Conservation (phyloP, 164 flowering plant genomes). For the Macadamia integrifolia region DNA sequence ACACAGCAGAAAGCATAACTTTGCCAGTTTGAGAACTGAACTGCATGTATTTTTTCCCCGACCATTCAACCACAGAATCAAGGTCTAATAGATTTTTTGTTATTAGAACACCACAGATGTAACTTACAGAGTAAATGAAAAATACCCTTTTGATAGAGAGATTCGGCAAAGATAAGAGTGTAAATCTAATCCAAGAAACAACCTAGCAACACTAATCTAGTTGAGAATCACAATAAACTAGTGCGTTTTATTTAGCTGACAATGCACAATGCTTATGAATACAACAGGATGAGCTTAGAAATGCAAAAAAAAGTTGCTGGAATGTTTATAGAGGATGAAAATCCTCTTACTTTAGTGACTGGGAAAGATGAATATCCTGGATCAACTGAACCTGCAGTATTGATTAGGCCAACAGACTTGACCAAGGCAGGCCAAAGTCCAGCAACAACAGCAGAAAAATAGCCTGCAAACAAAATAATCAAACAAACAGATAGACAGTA, state of each 20-base stretch:
- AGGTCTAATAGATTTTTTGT: too few species aligned
- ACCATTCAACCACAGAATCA: too few species aligned
- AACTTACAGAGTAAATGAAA: too few species aligned
- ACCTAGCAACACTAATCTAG: neutral
- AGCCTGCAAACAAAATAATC: constrained; percentile 36
- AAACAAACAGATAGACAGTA: too few species aligned
- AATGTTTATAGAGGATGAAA: neutral
- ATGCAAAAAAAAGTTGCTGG: neutral
- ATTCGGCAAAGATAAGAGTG: neutral
- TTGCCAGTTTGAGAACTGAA: too few species aligned
- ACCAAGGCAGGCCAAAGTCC: constrained; percentile 66
- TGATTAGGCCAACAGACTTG: constrained; percentile 62
- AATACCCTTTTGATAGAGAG: neutral
- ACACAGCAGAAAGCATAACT: too few species aligned
- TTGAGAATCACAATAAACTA: neutral
- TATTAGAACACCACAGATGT: too few species aligned
- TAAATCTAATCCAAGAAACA: neutral
- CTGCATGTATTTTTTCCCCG: too few species aligned
- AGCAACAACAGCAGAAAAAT: constrained; percentile 50
- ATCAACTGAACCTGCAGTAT: constrained; percentile 64
- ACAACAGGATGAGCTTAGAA: neutral
- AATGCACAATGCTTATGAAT: neutral
- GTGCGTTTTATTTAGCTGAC: neutral
- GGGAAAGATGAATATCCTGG: constrained; percentile 43
- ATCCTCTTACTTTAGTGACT: constrained; percentile 40